Evolutionary conservation across 371 early-diverging fungal genomes (phyloP), one percentile per base, ranked within the genome.

Genomic region (Mortierella sp.): DNA sequence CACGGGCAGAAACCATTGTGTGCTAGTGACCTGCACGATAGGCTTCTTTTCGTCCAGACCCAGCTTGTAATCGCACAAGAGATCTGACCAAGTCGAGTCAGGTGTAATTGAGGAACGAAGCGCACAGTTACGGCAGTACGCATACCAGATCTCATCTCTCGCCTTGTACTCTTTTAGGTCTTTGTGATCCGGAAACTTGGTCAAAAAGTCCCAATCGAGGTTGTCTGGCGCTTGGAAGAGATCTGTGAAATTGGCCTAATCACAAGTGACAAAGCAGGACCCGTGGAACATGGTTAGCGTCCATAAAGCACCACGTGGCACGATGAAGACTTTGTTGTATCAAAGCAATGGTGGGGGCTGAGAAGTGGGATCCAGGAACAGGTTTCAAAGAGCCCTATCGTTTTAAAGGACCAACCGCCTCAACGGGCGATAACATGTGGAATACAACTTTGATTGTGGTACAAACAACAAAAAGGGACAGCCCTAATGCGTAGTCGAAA

Each of bases 1-100:
- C 27, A 74, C 76, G 1, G 76, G 76, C 19, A 74, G 49, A 58
- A 64, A 74, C 76, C 76, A 74, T 21, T 74, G 76, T 0, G 76
- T 69, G 24, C 57, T 56, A 13, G 65, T 30, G 65, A 74, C 61
- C 31, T 74, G 65, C 26, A 65, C 45, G 9, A 69, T 45, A 16
- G 64, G 62, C 2, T 6, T 16, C 0, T 56, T 26, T n/a, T 8
- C 13, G 24, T 61, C n/a, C 50, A 69, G 7, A 0, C 76, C 76
- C 1, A 74, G 52, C 39, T 65, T 30, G n/a, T 24, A 24, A 1
- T 59, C 52, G 14, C 76, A 74, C 26, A 74, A 54, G 0, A 74
- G 31, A 0, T 54, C 12, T 13, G 76, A 74, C 76, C 76, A 74
- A 0, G 62, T 38, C 1, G 76, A 74, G 9, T 64, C 57, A 1